These are phyloP conservation scores for Zarea fungicola DNA, from an alignment of 2,329 filamentous ascomycete genomes.

Conservation along the genomic window DNA sequence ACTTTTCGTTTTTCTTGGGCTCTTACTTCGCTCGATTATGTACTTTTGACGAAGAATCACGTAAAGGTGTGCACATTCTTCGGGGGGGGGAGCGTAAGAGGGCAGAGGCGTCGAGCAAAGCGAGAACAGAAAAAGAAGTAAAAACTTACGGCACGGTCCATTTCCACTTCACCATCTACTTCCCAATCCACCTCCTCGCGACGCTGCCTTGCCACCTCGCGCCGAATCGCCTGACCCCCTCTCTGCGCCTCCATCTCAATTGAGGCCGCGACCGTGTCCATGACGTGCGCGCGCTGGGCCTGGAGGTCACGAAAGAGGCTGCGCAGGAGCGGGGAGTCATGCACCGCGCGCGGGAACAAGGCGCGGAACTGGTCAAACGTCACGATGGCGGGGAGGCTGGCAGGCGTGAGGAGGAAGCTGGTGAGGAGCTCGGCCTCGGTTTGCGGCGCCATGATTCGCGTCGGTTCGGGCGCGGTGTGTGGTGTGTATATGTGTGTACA, in stretches of 20 bases:
- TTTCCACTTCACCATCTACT: constrained; percentile 57
- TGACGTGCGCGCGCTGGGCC: constrained; percentile 61
- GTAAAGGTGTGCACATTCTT: no score
- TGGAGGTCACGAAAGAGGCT: constrained; percentile 76
- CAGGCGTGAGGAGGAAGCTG: constrained; percentile 73
- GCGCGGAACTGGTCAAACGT: constrained; percentile 70
- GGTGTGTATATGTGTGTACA: no score
- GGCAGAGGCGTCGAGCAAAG: constrained; percentile 1
- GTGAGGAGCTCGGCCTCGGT: constrained; percentile 65
- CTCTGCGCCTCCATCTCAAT: constrained; percentile 60
- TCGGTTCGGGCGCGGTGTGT: no score
- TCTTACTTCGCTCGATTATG: no score
- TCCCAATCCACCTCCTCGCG: constrained; percentile 49
- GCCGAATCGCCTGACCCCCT: constrained; percentile 51
- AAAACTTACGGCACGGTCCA: constrained; percentile 50
- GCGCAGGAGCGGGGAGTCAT: constrained; percentile 61
- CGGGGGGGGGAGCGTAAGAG: no score
- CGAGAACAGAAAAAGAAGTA: not conserved
- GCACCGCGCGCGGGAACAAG: constrained; percentile 66
- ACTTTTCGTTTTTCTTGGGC: no score
- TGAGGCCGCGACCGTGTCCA: constrained; percentile 61
- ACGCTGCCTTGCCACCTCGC: constrained; percentile 50
- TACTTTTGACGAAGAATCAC: no score
- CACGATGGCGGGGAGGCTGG: constrained; percentile 66
- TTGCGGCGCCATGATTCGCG: constrained; percentile 62